phyloP scores from a whole-genome alignment of 1,284 basidiomycete genomes.

The Kwoniella shivajii region DNA sequence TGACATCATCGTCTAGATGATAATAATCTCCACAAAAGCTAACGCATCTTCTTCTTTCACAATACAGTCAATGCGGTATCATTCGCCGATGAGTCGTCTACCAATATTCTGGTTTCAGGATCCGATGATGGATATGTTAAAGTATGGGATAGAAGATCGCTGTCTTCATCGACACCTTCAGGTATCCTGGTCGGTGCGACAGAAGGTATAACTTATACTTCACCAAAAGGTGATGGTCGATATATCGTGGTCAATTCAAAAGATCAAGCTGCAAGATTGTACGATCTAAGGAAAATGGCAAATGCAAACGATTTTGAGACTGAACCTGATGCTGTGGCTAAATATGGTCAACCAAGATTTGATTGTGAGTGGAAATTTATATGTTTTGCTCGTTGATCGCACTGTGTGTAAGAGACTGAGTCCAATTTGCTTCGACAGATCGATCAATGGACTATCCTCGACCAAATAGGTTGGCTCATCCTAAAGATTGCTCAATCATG shows the following conservation, averaged over 20 bases:
- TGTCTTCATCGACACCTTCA: slow-evolving; percentile 78
- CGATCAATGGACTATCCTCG: slow-evolving; percentile 61
- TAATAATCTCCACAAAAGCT: background rate
- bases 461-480: slow-evolving; percentile 60
- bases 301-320: slow-evolving; percentile 68
- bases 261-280: slow-evolving; percentile 87
- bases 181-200: slow-evolving; percentile 94
- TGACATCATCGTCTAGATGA: background rate
- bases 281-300: slow-evolving; percentile 94
- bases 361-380: slow-evolving; percentile 70
- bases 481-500: slow-evolving; percentile 92
- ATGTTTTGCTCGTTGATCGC: background rate
- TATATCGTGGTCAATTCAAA: slow-evolving; percentile 98
- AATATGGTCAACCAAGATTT: slow-evolving; percentile 68
- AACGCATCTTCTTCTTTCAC: background rate
- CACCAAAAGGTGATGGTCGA: slow-evolving; percentile 84
- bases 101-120: slow-evolving; percentile 90
- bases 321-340: slow-evolving; percentile 55
- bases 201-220: slow-evolving; percentile 87
- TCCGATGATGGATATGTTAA: slow-evolving; percentile 94
- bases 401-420: too few relatives aligned
- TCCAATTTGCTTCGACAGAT: too few relatives aligned
- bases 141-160: slow-evolving; percentile 93
- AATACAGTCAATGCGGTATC: slow-evolving; percentile 83
- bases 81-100: slow-evolving; percentile 88